Percentiles rank a stretch among this genome's conserved stretches.
phyloP scores from a whole-genome alignment of 139 green algal species.

The Yamagishiella unicocca region DNA sequence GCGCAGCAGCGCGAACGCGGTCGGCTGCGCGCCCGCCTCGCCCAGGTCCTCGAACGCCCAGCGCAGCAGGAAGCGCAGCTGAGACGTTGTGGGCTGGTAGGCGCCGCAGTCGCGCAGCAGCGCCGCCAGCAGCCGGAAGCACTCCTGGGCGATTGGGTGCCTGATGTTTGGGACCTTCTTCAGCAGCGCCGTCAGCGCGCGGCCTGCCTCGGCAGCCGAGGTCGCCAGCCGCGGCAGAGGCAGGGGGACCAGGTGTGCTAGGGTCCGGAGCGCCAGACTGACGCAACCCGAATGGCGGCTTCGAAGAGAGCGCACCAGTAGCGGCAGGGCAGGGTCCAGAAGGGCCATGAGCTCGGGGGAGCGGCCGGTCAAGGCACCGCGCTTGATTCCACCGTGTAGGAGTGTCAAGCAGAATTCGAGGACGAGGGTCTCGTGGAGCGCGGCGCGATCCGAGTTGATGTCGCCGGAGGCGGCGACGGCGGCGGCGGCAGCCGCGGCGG shows the following conservation, averaged over 20 bases:
- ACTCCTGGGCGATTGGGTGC: conserved; percentile 69
- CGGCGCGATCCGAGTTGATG: conserved; percentile 32
- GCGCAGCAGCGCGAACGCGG: conserved; percentile 82
- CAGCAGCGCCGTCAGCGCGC: conserved; percentile 70
- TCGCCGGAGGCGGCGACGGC: not conserved
- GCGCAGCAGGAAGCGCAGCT: conserved; percentile 84
- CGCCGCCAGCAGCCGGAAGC: conserved; percentile 77
- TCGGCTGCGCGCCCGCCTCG: conserved; percentile 57
- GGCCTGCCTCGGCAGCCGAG: conserved; percentile 56
- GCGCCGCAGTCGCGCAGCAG: conserved; percentile 76
- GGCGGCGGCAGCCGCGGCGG: not conserved
- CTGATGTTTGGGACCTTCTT: conserved; percentile 64
- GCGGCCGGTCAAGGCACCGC: conserved; percentile 57
- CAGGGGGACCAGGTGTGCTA: conserved; percentile 69
- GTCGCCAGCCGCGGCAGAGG: conserved; percentile 68
- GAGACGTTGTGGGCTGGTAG: conserved; percentile 72
- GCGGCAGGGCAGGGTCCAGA: conserved; percentile 80
- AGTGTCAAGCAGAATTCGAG: conserved; percentile 86
- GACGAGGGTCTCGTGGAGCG: conserved; percentile 84
- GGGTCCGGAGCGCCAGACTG: conserved; percentile 65
- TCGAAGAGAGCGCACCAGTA: conserved; percentile 73
- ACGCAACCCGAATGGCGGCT: conserved; percentile 66
- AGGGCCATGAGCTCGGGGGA: conserved; percentile 56
- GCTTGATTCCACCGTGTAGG: conserved; percentile 58
- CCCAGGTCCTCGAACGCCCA: conserved; percentile 82